Base-by-base conservation (phyloP, 2,329 filamentous ascomycete genomes). In the Penicillium sp. region DNA sequence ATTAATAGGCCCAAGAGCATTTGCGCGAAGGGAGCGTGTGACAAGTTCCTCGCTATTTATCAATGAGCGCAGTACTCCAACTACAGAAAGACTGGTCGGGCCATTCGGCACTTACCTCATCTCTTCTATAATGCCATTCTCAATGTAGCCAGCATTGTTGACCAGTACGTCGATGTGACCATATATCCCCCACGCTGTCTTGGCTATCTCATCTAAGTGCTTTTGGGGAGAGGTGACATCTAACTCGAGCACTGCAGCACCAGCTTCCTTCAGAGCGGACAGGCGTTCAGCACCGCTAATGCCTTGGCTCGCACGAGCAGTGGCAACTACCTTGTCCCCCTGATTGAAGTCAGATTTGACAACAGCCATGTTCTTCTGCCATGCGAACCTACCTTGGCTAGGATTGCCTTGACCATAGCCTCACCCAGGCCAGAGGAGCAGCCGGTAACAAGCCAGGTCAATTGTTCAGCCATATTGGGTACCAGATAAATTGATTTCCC, bases 1-100 rank as follows among this genome's bases (percentile, higher is more conserved):
- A 62, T 77, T 79, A 57, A 80, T 69, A 33, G 73, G 64, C 38
- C 78, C 79, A 26, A 80, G 72, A 4, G 42, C 42, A 30, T 59
- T 59, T 0, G 33, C 50, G 6, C 57, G 38, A 5, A 59, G n/a
- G 26, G n/a, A 28, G 10, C 30, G 26, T 30, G 47, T 28, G 15
- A 50, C 15, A 19, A 33, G 47, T n/a, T 30, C 47, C 4, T 50
- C 30, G 47, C 47, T 50, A 12, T 19, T 50, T 15, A 19, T n/a
- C n/a, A 50, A 3, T 50, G 15, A 50, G 24, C 26, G 1, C 12
- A 24, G n/a, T 10, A 28, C 7, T 33, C 8, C 7, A 10, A 30
- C 1, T 4, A 51, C 35, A 17, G 38, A 51, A 15, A 47, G 35
- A 22, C 33, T 22, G 15, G 45, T 40, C 5, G 4, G n/a, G 22